Conservation (phyloP, 106 monocot genomes). For the Ottelia alismoides region DNA sequence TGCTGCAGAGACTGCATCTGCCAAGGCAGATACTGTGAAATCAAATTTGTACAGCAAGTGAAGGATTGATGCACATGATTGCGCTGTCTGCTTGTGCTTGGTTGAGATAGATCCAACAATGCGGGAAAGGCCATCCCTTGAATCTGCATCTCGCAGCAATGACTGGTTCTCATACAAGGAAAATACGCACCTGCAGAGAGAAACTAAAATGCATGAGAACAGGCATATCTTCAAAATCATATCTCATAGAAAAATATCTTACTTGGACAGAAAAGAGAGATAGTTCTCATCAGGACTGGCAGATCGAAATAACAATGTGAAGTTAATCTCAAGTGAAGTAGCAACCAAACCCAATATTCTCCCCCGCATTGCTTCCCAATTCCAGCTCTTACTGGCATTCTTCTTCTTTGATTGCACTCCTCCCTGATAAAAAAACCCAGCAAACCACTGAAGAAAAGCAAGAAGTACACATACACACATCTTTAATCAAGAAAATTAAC, state of each 20-base stretch:
- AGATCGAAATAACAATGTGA: constrained; percentile 61
- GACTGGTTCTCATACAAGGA: constrained; percentile 60
- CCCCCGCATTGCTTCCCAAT: constrained; percentile 55
- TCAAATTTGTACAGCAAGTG: constrained; percentile 84
- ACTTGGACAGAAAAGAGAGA: constrained; percentile 83
- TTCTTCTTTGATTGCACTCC: constrained; percentile 31
- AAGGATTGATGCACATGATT: constrained; percentile 66
- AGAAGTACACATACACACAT: too few species aligned
- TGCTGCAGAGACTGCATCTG: constrained; percentile 41
- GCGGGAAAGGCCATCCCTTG: constrained; percentile 52
- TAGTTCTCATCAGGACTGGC: constrained; percentile 53
- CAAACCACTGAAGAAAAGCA: background rate
- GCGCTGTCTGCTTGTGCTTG: constrained; percentile 36
- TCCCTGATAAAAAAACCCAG: too few species aligned
- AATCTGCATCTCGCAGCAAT: constrained; percentile 48
- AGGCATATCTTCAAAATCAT: background rate
- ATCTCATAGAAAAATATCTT: background rate
- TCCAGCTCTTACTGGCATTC: constrained; percentile 36
- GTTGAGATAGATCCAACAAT: constrained; percentile 64
- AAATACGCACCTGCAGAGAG: constrained; percentile 41
- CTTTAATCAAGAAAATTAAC: too few species aligned
- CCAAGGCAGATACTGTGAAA: constrained; percentile 54
- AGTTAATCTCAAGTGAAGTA: constrained; percentile 74
- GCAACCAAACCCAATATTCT: constrained; percentile 67
- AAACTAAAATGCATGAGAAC: background rate